A percentile compares a stretch with the other conserved stretches of the same genome.
Conservation (phyloP, 2,329 filamentous ascomycete species). For the Mariannaea elegans region DNA sequence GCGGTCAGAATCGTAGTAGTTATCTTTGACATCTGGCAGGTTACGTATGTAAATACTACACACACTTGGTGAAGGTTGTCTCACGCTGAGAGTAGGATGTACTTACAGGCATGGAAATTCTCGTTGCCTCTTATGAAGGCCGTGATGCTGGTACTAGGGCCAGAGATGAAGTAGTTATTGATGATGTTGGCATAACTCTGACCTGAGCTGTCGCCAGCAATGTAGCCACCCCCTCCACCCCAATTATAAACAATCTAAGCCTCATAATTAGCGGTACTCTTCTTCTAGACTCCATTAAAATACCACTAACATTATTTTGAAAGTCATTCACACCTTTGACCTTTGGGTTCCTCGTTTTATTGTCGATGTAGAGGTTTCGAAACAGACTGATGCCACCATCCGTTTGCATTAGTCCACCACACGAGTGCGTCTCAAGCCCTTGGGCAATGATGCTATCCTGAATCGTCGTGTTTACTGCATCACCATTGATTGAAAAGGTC, state of each 20-base stretch:
- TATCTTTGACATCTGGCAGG: constrained; percentile 54
- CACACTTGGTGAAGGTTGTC: too few relatives aligned
- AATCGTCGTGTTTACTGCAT: constrained; percentile 58
- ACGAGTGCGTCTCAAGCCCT: constrained; percentile 62
- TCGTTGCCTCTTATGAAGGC: constrained; percentile 65
- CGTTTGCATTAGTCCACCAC: constrained; percentile 61
- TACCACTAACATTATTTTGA: constrained; percentile 47
- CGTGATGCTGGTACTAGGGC: constrained; percentile 57
- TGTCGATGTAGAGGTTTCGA: constrained; percentile 65
- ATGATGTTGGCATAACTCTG: constrained; percentile 61
- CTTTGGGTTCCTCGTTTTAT: constrained; percentile 66
- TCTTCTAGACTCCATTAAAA: too few relatives aligned
- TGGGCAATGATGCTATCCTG: constrained; percentile 63
- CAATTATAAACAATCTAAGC: constrained; percentile 62
- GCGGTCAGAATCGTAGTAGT: constrained; percentile 60
- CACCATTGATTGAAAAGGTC: constrained; percentile 61
- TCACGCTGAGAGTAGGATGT: too few relatives aligned
- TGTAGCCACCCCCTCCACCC: constrained; percentile 63
- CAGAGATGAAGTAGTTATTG: constrained; percentile 66
- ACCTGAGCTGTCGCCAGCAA: constrained; percentile 59
- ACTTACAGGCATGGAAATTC: constrained; percentile 59
- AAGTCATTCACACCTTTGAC: constrained; percentile 66
- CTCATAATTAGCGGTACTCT: constrained; percentile 9
- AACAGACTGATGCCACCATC: constrained; percentile 60
- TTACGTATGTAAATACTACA: neutral